Conservation (phyloP, 164 flowering plant genomes). For the Euptelea pleiosperma region DNA sequence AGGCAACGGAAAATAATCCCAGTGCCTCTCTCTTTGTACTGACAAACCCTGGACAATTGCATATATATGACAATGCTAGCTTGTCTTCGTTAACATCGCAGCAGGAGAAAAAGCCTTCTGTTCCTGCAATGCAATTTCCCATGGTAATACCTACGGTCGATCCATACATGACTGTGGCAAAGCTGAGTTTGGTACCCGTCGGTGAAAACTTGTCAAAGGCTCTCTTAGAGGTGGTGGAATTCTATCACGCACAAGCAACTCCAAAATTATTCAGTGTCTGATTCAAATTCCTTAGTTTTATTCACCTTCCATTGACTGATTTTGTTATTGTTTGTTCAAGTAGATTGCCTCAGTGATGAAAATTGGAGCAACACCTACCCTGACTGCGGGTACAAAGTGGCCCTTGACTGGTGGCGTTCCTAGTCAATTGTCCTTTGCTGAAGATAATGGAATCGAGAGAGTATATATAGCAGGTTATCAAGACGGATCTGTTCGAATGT, state of each 20-base stretch:
- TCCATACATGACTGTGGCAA: constrained; percentile 63
- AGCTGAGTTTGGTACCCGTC: constrained; percentile 33
- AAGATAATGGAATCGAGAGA: constrained; percentile 33
- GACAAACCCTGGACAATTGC: constrained; percentile 80
- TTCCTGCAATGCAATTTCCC: constrained; percentile 50
- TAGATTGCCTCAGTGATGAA: constrained; percentile 40
- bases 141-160: constrained; percentile 47
- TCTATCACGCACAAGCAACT: background rate
- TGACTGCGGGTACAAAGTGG: constrained; percentile 43
- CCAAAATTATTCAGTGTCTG: background rate
- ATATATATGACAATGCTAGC: constrained; percentile 45
- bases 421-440: constrained; percentile 33
- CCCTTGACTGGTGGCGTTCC: constrained; percentile 79
- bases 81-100: constrained; percentile 40
- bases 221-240: constrained; percentile 47
- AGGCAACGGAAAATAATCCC: constrained; percentile 31
- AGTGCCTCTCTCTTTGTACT: constrained; percentile 56
- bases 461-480: constrained; percentile 68
- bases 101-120: constrained; percentile 34
- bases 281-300: background rate
- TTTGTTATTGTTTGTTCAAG: constrained; percentile 10
- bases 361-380: constrained; percentile 23
- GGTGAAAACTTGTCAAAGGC: constrained; percentile 36
- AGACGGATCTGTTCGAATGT: constrained; percentile 79
- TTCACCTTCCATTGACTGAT: constrained; percentile 1